A percentile compares a stretch with the other conserved stretches of the same genome.
Conservation (phyloP, 306 rosid species). For the Morella rubra region DNA sequence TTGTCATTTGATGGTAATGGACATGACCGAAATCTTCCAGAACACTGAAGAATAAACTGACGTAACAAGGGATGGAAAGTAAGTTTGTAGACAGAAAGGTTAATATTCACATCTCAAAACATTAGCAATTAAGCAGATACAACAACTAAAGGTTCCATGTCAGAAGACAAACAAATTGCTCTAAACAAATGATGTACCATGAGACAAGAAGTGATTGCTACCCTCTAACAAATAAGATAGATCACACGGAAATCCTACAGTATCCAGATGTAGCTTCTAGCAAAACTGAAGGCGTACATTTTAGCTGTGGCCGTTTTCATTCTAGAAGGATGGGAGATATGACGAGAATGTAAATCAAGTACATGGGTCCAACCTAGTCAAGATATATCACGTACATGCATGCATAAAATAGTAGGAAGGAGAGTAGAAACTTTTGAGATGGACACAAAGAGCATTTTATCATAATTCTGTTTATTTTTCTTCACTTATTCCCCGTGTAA, state of each 20-base stretch:
- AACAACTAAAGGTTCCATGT: not conserved
- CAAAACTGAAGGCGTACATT: not conserved
- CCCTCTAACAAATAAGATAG: not conserved
- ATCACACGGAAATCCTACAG: constrained; percentile 8
- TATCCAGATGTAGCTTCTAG: constrained; percentile 1
- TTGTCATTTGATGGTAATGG: not conserved
- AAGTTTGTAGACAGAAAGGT: not conserved
- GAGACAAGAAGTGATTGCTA: not conserved
- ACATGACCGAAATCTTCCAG: not conserved
- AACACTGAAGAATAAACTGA: not conserved
- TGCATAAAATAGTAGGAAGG: no score
- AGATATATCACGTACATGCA: not conserved
- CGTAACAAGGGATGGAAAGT: not conserved
- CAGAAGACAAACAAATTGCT: not conserved
- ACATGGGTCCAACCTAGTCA: not conserved
- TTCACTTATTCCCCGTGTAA: not conserved
- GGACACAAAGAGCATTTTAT: not conserved
- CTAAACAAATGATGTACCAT: not conserved
- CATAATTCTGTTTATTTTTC: not conserved
- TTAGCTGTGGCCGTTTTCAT: not conserved
- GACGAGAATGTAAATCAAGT: not conserved
- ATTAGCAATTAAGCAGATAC: not conserved
- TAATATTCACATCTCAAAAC: constrained; percentile 15
- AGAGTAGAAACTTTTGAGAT: not conserved
- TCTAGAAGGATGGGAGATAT: not conserved